Evolutionary conservation across 768 basidiomycete genomes (phyloP), one percentile per base, ranked within the genome.

Genomic region (Trametes gibbosa): DNA sequence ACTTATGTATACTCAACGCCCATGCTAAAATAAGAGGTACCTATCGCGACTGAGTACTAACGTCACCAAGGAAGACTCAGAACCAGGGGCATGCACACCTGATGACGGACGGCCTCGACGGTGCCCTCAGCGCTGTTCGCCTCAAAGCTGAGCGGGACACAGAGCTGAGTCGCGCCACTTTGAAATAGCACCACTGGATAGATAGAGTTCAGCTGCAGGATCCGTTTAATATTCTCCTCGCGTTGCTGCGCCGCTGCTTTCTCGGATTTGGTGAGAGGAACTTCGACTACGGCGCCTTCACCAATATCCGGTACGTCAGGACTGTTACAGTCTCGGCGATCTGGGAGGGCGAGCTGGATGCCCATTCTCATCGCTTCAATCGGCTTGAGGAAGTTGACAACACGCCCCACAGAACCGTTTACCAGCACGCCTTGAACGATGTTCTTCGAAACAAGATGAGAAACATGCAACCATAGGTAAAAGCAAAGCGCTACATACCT

Each of bases 1-100:
- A 88, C 69, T 95, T 95, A 74, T 95, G 92, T 35, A 95, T 85
- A 48, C 86, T 88, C 69, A 95, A 77, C 0, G 92, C 92, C 89
- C 92, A 95, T 0, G 93, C 86, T n/a, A 93, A 74, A 50, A 86
- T 85, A 5, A 88, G 64, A 2, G 84, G 82, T 9, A 86, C 63
- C 81, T 84, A 37, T 37, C 27, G 48, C 34, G 19, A 21, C 10
- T 39, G 21, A 23, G 34, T 14, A 24, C n/a, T n/a, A n/a, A n/a
- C n/a, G 42, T 14, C 48, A 13, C n/a, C 58, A 9, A 23, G 21
- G 23, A 27, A 40, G 53, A 35, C 41, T 57, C 45, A 39, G 14
- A 24, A 47, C 58, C 24, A 23, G 21, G 23, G 25, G 40, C 54
- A 35, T 42, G 57, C 45, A 39, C 50, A 86, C 86, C 76, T 89